phyloP scores from a whole-genome alignment of 352 stramenopile genomes.

The Phytophthora idaei region DNA sequence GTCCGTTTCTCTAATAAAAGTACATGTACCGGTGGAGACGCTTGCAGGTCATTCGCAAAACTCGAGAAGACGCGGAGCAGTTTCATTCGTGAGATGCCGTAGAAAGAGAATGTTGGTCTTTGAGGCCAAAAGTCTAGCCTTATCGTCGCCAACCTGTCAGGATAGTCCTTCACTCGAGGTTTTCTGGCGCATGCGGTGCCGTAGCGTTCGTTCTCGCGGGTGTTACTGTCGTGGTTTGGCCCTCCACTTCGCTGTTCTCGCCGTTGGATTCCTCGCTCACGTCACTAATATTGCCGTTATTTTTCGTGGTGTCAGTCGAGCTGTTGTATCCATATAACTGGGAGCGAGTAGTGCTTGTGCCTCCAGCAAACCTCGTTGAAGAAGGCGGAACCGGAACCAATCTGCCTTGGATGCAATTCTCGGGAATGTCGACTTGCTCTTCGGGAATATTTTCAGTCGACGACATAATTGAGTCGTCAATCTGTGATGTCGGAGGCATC shows the following conservation, averaged over 20 bases:
- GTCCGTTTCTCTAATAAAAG: not conserved
- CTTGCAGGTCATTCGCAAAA: conserved; percentile 23
- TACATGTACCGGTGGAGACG: not conserved
- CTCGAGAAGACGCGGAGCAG: conserved; percentile 11
- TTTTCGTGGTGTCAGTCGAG: conserved; percentile 3
- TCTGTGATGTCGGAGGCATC: conserved; percentile 23
- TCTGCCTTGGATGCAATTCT: conserved; percentile 42
- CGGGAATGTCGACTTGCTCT: conserved; percentile 23
- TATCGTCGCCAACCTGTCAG: not conserved
- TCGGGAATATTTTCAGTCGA: conserved; percentile 4
- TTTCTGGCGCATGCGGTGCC: conserved; percentile 12
- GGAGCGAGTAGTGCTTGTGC: conserved; percentile 18
- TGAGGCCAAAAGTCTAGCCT: not conserved
- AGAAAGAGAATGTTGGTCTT: not conserved
- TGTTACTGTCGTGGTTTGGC: conserved; percentile 5
- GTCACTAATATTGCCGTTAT: not conserved
- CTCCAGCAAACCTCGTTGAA: not conserved
- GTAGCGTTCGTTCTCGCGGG: not conserved
- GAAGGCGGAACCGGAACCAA: conserved; percentile 42
- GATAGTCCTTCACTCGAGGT: not conserved
- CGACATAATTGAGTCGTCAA: not conserved
- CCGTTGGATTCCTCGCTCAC: not conserved
- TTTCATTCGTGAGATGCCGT: conserved; percentile 19
- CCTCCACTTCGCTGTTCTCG: not conserved
- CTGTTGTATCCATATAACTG: conserved; percentile 22